Conservation (phyloP, 2,329 filamentous ascomycete genomes). For the Thermoascus crustaceus region DNA sequence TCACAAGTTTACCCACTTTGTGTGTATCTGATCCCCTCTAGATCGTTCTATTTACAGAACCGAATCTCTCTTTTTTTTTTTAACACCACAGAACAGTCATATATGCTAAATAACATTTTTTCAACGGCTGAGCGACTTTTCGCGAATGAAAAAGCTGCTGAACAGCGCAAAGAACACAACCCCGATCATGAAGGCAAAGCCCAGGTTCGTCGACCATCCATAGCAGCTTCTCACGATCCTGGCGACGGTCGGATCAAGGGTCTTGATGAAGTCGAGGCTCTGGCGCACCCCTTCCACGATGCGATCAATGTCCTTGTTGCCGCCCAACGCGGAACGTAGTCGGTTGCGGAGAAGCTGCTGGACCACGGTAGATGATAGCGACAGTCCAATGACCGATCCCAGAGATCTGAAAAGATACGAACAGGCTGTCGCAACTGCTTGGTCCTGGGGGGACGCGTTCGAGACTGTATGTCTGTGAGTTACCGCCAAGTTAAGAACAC, state of each 20-base stretch:
- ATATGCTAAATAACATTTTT: background rate
- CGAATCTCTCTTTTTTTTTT: no score
- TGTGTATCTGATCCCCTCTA: no score
- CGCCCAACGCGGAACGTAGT: conserved; percentile 47
- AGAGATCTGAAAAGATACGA: conserved; percentile 74
- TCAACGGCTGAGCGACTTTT: conserved; percentile 45
- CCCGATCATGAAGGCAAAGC: conserved; percentile 43
- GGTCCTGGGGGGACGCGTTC: conserved; percentile 58
- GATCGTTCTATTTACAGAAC: no score
- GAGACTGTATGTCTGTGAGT: conserved; percentile 43
- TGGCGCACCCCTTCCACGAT: conserved; percentile 63
- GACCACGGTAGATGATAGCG: conserved; percentile 61
- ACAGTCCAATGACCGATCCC: conserved; percentile 58
- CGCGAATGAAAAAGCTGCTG: conserved; percentile 46
- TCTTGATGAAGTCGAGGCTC: conserved; percentile 60
- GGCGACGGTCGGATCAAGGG: conserved; percentile 53
- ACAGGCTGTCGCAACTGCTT: conserved; percentile 68
- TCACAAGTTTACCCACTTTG: no score
- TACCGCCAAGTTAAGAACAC: conserved; percentile 6
- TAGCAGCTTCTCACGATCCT: conserved; percentile 60
- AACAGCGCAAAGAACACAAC: conserved; percentile 43
- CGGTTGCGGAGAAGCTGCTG: conserved; percentile 58
- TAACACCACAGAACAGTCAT: no score
- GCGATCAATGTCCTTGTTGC: conserved; percentile 51
- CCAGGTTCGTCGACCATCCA: conserved; percentile 46